Evolutionary conservation across 345 rosid genomes (phyloP).

Genomic region (Sonneratia alba): DNA sequence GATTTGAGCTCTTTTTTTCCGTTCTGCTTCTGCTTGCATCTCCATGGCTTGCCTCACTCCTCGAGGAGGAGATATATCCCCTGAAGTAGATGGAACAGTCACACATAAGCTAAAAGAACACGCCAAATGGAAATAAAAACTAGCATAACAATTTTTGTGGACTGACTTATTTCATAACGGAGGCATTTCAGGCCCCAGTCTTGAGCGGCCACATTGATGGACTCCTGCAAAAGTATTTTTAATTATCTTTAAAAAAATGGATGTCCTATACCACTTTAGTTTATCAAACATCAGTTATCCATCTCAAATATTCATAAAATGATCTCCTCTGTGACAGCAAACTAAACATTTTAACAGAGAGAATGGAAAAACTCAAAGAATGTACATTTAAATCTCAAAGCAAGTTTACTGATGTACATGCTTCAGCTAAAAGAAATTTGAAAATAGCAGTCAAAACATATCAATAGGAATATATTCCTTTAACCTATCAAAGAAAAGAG

Average conservation of each 20-base stretch:
- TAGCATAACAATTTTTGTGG: background rate
- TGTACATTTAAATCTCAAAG: background rate
- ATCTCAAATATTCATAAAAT: background rate
- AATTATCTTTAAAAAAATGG: background rate
- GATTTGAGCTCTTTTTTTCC: constrained; percentile 84
- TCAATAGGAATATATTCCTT: background rate
- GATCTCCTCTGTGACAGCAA: background rate
- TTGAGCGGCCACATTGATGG: constrained; percentile 83
- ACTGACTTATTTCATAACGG: constrained; percentile 92
- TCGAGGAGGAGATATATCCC: constrained; percentile 94
- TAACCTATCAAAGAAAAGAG: background rate
- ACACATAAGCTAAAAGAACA: background rate
- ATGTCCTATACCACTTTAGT: background rate
- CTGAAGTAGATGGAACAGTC: constrained; percentile 27
- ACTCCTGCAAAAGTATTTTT: constrained; percentile 39
- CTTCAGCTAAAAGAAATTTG: background rate
- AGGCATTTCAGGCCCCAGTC: constrained; percentile 95
- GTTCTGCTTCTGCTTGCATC: constrained; percentile 99
- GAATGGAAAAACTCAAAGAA: background rate
- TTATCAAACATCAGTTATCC: background rate
- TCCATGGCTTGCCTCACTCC: constrained; percentile 96
- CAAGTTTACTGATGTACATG: background rate
- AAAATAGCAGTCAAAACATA: background rate
- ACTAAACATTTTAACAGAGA: background rate
- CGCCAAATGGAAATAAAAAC: background rate